A percentile compares a stretch with the other conserved stretches of the same genome.
These are phyloP conservation scores for Diplogelasinospora grovesii DNA, from an alignment of 495 filamentous ascomycete genomes.

Conservation along the genomic window DNA sequence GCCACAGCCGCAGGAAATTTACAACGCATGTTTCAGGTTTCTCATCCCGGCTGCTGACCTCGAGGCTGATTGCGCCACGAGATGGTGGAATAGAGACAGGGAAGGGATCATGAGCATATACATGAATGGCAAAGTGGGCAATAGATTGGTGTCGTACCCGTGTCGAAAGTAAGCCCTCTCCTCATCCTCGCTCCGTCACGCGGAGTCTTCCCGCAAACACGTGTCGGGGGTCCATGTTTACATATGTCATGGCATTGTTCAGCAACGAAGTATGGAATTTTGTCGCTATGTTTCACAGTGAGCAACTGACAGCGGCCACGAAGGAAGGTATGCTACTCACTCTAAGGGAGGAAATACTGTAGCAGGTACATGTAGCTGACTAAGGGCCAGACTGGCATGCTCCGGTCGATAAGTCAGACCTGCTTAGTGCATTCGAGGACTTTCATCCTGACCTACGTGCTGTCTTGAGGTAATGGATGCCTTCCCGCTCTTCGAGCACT, in stretches of 20 bases:
- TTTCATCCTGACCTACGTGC: constrained; percentile 19
- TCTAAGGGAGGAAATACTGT: background rate
- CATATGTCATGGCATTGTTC: too few species aligned
- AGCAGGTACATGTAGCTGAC: background rate
- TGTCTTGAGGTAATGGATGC: constrained; percentile 17
- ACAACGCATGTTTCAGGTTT: constrained; percentile 40
- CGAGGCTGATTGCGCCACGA: constrained; percentile 27
- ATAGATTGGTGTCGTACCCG: constrained; percentile 38
- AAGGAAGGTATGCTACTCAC: constrained; percentile 14
- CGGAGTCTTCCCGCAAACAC: too few species aligned
- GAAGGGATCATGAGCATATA: constrained; percentile 27
- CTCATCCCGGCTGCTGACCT: constrained; percentile 34
- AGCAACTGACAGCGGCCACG: constrained; percentile 8
- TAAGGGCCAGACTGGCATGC: constrained; percentile 22
- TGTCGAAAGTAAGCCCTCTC: constrained; percentile 30
- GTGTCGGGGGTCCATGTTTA: too few species aligned
- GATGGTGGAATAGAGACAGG: constrained; percentile 25
- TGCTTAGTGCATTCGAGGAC: constrained; percentile 16
- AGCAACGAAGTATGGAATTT: constrained; percentile 40
- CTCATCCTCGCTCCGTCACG: background rate
- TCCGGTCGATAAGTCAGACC: constrained; percentile 19
- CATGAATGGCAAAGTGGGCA: constrained; percentile 19
- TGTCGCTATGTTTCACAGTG: constrained; percentile 34
- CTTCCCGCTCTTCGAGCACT: too few species aligned
- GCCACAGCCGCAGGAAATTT: constrained; percentile 19